Percentiles rank a stretch among this genome's conserved stretches.
These are phyloP conservation scores for Sinapis alba DNA, from an alignment of 441 rosid species.

Conservation along the genomic window DNA sequence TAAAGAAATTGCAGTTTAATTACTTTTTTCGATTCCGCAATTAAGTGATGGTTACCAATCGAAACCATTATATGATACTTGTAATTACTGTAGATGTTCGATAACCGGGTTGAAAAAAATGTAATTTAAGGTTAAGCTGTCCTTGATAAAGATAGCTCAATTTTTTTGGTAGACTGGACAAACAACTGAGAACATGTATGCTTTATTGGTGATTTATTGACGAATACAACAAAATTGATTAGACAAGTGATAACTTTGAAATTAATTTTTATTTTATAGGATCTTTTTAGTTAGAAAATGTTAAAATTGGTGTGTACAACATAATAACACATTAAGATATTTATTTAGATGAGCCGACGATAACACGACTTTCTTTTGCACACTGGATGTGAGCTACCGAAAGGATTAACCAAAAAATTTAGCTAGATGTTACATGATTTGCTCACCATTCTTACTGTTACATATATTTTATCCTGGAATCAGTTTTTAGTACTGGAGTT, in stretches of 20 bases:
- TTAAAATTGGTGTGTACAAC: not conserved
- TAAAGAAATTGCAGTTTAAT: no score
- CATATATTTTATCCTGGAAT: not conserved
- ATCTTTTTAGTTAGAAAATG: not conserved
- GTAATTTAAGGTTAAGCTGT: not conserved
- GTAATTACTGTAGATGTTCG: not conserved
- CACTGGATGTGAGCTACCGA: not conserved
- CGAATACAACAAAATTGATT: not conserved
- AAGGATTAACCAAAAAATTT: not conserved
- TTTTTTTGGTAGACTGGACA: not conserved
- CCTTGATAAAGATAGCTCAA: not conserved
- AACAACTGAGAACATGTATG: not conserved
- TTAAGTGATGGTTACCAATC: no score
- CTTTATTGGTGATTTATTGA: not conserved
- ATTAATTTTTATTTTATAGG: not conserved
- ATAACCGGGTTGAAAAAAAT: not conserved
- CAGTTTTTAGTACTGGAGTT: not conserved
- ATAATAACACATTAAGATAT: no score
- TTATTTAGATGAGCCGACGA: not conserved
- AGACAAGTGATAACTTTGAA: not conserved
- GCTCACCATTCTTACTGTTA: not conserved
- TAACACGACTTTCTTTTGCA: not conserved
- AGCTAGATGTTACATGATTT: not conserved
- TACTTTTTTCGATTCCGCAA: no score
- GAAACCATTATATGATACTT: not conserved